phyloP scores from a whole-genome alignment of 192 early-diverging fungal genomes.

The Diversispora epigaea region DNA sequence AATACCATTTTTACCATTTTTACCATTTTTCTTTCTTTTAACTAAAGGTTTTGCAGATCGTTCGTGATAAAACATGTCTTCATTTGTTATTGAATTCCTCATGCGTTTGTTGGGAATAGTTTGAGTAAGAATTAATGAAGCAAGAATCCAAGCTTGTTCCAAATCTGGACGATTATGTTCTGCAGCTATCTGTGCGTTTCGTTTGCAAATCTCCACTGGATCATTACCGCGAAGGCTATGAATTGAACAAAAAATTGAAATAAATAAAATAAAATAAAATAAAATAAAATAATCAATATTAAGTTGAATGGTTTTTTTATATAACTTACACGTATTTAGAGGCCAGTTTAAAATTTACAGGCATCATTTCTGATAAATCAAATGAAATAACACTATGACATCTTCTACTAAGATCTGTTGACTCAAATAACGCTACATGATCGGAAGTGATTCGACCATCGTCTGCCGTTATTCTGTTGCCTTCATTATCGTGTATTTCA shows the following conservation, averaged over 20 bases:
- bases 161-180: conserved; percentile 54
- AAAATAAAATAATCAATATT: background rate
- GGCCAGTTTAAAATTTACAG: conserved; percentile 59
- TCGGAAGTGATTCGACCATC: conserved; percentile 36
- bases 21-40: conserved; percentile 39
- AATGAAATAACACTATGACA: conserved; percentile 48
- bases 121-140: conserved; percentile 55
- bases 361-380: conserved; percentile 58
- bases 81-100: conserved; percentile 39
- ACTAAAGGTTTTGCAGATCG: conserved; percentile 29
- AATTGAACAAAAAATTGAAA: conserved; percentile 23
- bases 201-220: conserved; percentile 57
- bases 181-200: conserved; percentile 59
- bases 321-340: conserved; percentile 58
- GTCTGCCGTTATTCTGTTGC: conserved; percentile 23
- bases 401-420: conserved; percentile 32
- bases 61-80: conserved; percentile 36
- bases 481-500: conserved; percentile 34
- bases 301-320: background rate
- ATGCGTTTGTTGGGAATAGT: conserved; percentile 39
- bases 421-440: conserved; percentile 33
- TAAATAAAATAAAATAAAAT: background rate
- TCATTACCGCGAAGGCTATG: conserved; percentile 58
- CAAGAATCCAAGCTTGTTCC: conserved; percentile 65
- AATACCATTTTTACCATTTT: conserved; percentile 40